These are phyloP conservation scores for Lactifluus pinguis DNA, from an alignment of 768 basidiomycete genomes.

Conservation along the genomic window DNA sequence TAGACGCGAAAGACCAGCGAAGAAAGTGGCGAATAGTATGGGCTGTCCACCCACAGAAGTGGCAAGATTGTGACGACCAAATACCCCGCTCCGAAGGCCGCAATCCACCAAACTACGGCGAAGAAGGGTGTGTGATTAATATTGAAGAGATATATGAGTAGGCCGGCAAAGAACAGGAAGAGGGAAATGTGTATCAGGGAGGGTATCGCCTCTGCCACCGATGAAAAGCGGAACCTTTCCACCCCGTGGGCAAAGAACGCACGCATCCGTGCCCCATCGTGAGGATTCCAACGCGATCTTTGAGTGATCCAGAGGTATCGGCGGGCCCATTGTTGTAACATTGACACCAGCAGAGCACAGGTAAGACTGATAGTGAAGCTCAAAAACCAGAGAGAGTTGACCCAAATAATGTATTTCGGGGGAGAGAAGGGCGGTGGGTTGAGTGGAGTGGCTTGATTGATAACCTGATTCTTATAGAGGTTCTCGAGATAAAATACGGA, in stretches of 20 bases:
- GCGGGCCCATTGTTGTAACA: background rate
- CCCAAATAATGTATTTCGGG: background rate
- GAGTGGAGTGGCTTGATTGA: background rate
- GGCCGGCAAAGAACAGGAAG: background rate
- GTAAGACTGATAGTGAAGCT: background rate
- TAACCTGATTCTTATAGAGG: background rate
- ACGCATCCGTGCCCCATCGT: background rate
- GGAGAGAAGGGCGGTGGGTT: background rate
- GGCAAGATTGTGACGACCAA: background rate
- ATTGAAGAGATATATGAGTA: background rate
- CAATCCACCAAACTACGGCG: background rate
- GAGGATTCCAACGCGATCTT: background rate
- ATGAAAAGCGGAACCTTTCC: background rate
- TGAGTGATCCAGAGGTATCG: background rate
- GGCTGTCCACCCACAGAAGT: background rate
- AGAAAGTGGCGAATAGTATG: background rate
- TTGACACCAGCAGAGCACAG: background rate
- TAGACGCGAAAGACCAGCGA: background rate
- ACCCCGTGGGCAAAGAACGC: no score
- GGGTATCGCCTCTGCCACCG: background rate
- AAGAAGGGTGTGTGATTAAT: background rate
- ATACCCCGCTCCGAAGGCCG: background rate
- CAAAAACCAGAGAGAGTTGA: background rate
- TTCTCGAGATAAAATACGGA: background rate
- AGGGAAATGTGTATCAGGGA: background rate